These are phyloP conservation scores for Colletotrichum truncatum DNA, from an alignment of 2,329 filamentous ascomycete species.

Conservation along the genomic window DNA sequence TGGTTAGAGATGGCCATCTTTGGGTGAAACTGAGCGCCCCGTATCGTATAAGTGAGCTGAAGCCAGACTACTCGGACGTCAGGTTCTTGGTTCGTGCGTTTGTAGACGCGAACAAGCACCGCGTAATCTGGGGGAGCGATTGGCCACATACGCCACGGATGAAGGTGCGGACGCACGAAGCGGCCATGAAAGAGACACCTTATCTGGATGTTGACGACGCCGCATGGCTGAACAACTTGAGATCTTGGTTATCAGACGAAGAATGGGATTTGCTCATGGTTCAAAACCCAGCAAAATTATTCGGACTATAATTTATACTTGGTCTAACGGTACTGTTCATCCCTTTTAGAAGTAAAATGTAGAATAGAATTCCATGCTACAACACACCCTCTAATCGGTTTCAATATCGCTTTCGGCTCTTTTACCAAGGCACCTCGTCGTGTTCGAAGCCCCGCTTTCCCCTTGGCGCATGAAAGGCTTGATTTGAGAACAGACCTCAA, in stretches of 20 bases:
- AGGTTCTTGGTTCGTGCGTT: constrained; percentile 40
- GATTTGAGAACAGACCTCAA: no score
- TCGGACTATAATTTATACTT: not conserved
- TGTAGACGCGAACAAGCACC: constrained; percentile 42
- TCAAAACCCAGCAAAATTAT: constrained; percentile 3
- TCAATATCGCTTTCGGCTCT: no score
- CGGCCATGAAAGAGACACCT: constrained; percentile 42
- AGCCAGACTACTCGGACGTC: constrained; percentile 42
- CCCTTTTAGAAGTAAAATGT: no score
- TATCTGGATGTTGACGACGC: constrained; percentile 36
- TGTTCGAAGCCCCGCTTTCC: no score
- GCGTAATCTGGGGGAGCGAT: constrained; percentile 48
- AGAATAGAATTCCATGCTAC: no score
- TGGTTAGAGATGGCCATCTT: constrained; percentile 41
- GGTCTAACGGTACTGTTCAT: no score
- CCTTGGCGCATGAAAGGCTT: no score
- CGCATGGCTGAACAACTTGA: constrained; percentile 34
- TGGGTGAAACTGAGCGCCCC: constrained; percentile 49
- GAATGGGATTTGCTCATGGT: constrained; percentile 36
- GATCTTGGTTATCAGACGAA: constrained; percentile 35
- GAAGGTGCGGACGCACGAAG: constrained; percentile 43
- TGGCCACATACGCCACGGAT: constrained; percentile 49
- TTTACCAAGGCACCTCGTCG: no score
- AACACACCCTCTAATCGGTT: no score
- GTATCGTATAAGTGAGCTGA: constrained; percentile 42